Evolutionary conservation across 495 filamentous ascomycete species (phyloP), one percentile per base, ranked within the genome.

Genomic region (Entonaema liquescens): DNA sequence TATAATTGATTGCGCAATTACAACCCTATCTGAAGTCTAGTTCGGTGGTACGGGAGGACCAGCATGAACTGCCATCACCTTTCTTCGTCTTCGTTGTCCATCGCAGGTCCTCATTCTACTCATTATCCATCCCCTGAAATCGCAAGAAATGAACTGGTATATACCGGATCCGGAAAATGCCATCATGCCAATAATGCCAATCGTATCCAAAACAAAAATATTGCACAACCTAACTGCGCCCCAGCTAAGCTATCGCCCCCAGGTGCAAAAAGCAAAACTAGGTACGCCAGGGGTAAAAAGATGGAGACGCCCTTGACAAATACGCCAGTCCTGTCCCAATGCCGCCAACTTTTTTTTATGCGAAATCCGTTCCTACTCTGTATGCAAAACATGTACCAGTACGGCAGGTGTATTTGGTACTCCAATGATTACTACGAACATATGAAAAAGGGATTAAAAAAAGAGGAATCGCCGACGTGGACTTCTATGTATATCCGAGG

Each of bases 141-240:
- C 13, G 35, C 29, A 31, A 57, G 62, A 40, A 56, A 62, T 60
- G 47, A 64, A 42, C 40, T 72, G 70, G 65, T 72, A 72, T 72
- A 72, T 68, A 72, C 70, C 70, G 65, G 50, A 60, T 68, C 70
- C 70, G 61, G 65, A 68, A 72, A 72, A 72, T 72, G 70, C 70
- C 47, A 72, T 53, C 49, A 56, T 33, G 17, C 26, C 15, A 64
- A 54, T 21, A 47, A 70, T 63, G 59, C 59, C 52, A 68, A 68
- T 54, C 38, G 19, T 36, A 38, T 56, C 35, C 62, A 31, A 62
- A 70, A 35, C 35, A 57, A 42, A 36, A 56, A 15, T 35, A 33
- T n/a, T 40, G 29, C 54, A 65, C 62, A 56, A 62, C 68, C 19
- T 23, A 53, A 61, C 62, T 52, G 31, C 52, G 44, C 42, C 36